Base-by-base conservation (phyloP, 2,329 filamentous ascomycete species). In the Tolypocladium sp. region DNA sequence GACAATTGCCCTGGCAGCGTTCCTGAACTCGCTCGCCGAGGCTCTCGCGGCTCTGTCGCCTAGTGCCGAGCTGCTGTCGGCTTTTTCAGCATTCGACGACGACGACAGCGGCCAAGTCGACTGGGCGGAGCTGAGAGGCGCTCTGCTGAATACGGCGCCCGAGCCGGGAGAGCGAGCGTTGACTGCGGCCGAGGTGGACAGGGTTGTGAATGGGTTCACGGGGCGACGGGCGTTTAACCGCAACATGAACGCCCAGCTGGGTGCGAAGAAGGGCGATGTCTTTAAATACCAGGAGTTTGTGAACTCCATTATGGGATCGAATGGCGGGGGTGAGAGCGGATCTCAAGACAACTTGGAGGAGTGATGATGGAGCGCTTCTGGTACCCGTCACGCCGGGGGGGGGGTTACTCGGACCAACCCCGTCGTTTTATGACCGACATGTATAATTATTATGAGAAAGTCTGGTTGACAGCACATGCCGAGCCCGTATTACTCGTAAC, bases 231-330 rank as follows among this genome's bases (percentile, higher is more conserved):
- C 90, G 0, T 96, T 97, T 73, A 89, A 86, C 54, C 90, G 88
- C 66, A 78, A 73, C 67, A 78, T 77, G 71, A 71, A 74, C 67
- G 70, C 78, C 63, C 74, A 83, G 61, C 63, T 87, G 68, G 74
- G 81, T 59, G 68, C 73, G 12, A 88, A 87, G 69, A 82, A 89
- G 62, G 91, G 90, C 1, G 93, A 97, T 61, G 92, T 97, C 0
- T 97, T 99, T 74, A 85, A 87, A 68, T 99, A 97, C 71, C 86
- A 91, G 62, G 94, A 99, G 60, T 97, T 97, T 75, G 91, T 97
- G 63, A 83, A 80, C 63, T 87, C 83, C 33, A 77, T 90, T 56
- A 79, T 83, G 65, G 86, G 86, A 2, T 79, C 81, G 12, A 82
- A 74, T 57, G 74, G 71, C 35, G 69, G 65, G 20, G 68, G 73